These are phyloP conservation scores for Wallacemonas sp. DNA, from an alignment of 208 protist genomes.

Conservation along the genomic window DNA sequence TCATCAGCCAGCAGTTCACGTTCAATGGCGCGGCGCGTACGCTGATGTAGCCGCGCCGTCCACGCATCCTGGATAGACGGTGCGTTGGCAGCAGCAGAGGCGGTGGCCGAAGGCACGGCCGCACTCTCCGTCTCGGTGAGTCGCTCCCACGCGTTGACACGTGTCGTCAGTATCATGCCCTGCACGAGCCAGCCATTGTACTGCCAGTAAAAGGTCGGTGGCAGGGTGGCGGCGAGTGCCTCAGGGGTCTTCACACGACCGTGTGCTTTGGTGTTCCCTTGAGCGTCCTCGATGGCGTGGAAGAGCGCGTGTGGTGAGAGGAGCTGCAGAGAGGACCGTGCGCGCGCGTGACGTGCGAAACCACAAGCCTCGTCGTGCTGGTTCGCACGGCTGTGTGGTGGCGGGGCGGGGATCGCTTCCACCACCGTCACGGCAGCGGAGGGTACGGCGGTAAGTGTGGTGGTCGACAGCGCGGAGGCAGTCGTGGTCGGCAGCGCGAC, in stretches of 20 bases:
- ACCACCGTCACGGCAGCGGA: too few relatives aligned
- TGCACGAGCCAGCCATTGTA: constrained; percentile 38
- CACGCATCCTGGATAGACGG: too few relatives aligned
- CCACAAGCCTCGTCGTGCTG: too few relatives aligned
- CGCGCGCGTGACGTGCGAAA: not conserved
- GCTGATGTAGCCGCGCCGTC: not conserved
- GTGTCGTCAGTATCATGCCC: constrained; percentile 28
- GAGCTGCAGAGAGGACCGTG: not conserved
- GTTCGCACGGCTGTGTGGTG: too few relatives aligned
- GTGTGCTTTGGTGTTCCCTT: too few relatives aligned
- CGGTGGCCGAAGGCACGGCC: not conserved
- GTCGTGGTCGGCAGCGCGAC: not conserved
- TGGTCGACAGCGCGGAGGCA: too few relatives aligned
- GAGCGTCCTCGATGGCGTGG: not conserved
- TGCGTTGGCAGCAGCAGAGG: not conserved
- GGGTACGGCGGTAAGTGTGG: too few relatives aligned
- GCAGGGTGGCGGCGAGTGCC: constrained; percentile 11
- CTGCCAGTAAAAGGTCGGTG: constrained; percentile 43
- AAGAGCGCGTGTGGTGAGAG: not conserved
- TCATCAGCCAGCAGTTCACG: not conserved
- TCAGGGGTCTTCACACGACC: not conserved
- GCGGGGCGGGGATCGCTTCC: too few relatives aligned
- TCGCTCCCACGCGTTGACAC: constrained; percentile 9
- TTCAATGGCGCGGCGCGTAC: not conserved
- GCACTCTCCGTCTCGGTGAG: not conserved